Evolutionary conservation across 176 grass and related monocot genomes (phyloP), one percentile per base, ranked within the genome.

Genomic region (Musa acuminata): DNA sequence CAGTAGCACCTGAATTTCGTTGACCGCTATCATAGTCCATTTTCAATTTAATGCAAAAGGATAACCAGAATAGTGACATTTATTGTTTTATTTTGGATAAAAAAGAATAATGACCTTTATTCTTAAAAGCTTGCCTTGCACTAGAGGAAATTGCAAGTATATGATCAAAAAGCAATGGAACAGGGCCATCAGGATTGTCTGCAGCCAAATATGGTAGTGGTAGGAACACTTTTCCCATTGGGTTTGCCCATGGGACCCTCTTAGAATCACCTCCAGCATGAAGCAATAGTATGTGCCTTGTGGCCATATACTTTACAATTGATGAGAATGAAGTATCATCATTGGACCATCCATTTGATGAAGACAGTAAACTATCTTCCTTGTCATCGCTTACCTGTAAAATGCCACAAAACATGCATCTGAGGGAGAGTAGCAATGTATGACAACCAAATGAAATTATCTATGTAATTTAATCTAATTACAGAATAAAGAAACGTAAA

Each of bases 231-330:
- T 97, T 97, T 4, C 94, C 94, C 94, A 91, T 93, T 65, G 90
- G 90, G 48, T 97, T 97, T 14, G 94, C 93, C 94, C 94, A 97
- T 1, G 94, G 90, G 21, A 97, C 90, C 86, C 94, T 88, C 83
- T 93, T 97, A 80, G 89, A 88, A 80, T 97, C 94, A 1, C 94
- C 90, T 55, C 94, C 94, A 8, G 94, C 87, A 75, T 98, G 94
- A 81, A 97, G 87, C 67, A 97, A 79, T 57, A 97, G 78, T 79
- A 97, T 80, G 75, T 90, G 87, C 75, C 86, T 97, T 53, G 81
- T 89, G 14, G 72, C 64, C 75, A 97, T 51, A 48, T 88, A 79
- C 64, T 65, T 81, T 12, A 72, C 74, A 21, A 83, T 71, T 2
- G 83, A 75, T 1, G 20, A 70, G 35, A 77, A 51, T 22, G 85